phyloP scores from a whole-genome alignment of 169 alveolate species.

The Plasmodium malariae region DNA sequence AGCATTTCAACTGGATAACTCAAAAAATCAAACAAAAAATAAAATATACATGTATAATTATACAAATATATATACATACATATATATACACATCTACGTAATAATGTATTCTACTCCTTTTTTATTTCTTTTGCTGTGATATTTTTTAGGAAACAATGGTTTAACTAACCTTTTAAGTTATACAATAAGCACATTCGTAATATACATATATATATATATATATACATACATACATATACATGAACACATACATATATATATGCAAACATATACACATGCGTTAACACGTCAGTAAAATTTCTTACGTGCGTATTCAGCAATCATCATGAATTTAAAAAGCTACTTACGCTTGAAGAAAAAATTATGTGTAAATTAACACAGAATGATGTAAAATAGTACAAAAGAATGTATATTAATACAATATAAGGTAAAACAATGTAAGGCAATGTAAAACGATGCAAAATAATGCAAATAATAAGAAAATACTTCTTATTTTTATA shows the following conservation, averaged over 20 bases:
- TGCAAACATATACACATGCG: background rate
- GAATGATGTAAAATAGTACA: no score
- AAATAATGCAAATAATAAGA: background rate
- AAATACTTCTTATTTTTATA: background rate
- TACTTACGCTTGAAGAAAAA: background rate
- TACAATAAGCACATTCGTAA: background rate
- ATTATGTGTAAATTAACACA: no score
- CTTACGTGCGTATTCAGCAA: background rate
- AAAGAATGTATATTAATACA: no score
- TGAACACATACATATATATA: constrained; percentile 2
- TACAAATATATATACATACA: background rate
- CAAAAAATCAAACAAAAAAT: background rate
- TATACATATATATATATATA: background rate
- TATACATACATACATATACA: background rate
- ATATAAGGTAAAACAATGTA: no score
- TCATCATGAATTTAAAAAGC: background rate
- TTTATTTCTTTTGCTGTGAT: background rate
- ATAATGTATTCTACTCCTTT: no score
- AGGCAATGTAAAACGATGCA: background rate
- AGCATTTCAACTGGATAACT: no score
- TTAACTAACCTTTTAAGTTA: background rate
- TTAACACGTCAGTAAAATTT: background rate
- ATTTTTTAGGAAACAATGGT: background rate
- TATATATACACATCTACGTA: no score
- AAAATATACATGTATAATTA: background rate